A percentile compares a stretch with the other conserved stretches of the same genome.
These are phyloP conservation scores for Penicillium rolfsii DNA, from an alignment of 2,329 filamentous ascomycete genomes.

Conservation along the genomic window DNA sequence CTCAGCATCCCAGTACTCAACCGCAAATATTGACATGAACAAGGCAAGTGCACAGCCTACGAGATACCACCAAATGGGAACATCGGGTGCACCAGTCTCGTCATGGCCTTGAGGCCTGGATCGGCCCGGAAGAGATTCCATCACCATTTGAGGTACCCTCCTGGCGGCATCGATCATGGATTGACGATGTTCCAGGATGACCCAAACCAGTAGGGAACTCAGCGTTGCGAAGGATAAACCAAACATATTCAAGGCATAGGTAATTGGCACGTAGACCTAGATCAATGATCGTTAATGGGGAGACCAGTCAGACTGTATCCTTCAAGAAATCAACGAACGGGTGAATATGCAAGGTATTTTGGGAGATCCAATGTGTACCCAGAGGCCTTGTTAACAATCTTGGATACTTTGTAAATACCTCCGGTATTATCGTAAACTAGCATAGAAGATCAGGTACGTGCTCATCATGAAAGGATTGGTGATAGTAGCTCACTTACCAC, in stretches of 20 bases:
- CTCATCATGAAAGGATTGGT: background rate
- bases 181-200: background rate
- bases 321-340: slow-evolving; percentile 39
- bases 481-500: background rate
- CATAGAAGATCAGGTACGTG: background rate
- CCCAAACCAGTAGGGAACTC: background rate
- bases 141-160: background rate
- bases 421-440: slow-evolving; percentile 63
- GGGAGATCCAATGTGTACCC: slow-evolving; percentile 64
- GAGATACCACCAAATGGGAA: background rate
- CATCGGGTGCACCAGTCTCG: background rate
- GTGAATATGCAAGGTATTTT: slow-evolving; percentile 67
- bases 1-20: background rate
- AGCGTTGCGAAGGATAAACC: background rate
- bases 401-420: slow-evolving; percentile 62
- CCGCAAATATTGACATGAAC: background rate
- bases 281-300: background rate
- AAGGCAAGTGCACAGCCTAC: background rate
- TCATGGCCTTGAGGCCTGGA: background rate
- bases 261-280: background rate
- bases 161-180: background rate
- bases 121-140: background rate
- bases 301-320: background rate
- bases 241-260: background rate
- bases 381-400: slow-evolving; percentile 57